These are phyloP conservation scores for Diphasiastrum complanatum DNA, from an alignment of 83 land plant genomes.

Conservation along the genomic window DNA sequence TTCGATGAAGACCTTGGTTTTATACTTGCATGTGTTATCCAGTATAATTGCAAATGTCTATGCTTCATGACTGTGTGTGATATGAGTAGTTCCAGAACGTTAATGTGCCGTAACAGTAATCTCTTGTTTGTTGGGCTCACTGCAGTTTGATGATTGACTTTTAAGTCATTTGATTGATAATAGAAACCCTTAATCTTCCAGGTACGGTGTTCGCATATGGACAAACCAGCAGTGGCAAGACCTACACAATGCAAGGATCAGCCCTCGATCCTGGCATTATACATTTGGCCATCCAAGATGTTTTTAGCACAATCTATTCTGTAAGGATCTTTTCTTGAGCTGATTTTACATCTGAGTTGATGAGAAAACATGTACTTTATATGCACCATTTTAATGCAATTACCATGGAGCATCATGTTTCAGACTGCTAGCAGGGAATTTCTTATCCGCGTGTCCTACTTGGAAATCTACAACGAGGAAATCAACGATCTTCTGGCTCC, in stretches of 20 bases:
- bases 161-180: not conserved
- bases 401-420: not conserved
- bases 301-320: constrained; percentile 28
- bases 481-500: constrained; percentile 93
- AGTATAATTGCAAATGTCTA: too few relatives aligned
- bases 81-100: too few relatives aligned
- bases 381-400: not conserved
- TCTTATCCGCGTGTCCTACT: constrained; percentile 87
- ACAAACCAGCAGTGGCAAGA: constrained; percentile 46
- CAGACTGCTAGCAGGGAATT: constrained; percentile 80
- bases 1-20: too few relatives aligned
- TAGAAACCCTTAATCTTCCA: not conserved
- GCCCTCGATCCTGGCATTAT: constrained; percentile 32
- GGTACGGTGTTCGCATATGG: constrained; percentile 45
- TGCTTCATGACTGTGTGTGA: too few relatives aligned
- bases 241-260: constrained; percentile 39
- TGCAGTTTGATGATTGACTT: not conserved
- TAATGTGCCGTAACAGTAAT: too few relatives aligned
- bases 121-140: not conserved
- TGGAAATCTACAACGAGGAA: constrained; percentile 99
- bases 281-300: constrained; percentile 33
- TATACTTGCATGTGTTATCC: too few relatives aligned
- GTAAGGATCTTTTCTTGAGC: constrained; percentile 46
- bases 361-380: not conserved
- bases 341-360: constrained; percentile 42